Percentiles rank a stretch among this genome's conserved stretches.
Conservation (phyloP, 306 rosid species). For the Citrullus colocynthis region DNA sequence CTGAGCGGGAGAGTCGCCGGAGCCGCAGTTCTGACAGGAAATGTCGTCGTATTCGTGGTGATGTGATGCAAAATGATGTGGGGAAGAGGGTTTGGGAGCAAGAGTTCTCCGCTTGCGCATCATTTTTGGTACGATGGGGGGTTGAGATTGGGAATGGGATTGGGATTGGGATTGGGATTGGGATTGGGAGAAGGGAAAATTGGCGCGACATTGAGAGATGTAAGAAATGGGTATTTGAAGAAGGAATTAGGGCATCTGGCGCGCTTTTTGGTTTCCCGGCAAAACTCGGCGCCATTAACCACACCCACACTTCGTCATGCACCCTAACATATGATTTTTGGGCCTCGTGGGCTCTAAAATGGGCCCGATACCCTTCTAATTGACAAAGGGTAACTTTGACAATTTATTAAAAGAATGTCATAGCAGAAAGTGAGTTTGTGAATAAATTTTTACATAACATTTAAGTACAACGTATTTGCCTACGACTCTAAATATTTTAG, state of each 20-base stretch:
- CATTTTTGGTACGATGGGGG: not conserved
- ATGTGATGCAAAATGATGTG: not conserved
- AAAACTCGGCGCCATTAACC: not conserved
- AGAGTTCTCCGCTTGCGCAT: slow-evolving; percentile 36
- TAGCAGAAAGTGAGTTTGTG: too few relatives aligned
- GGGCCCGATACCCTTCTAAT: not conserved
- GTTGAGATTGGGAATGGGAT: not conserved
- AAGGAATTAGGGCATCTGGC: not conserved
- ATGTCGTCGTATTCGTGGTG: slow-evolving; percentile 12
- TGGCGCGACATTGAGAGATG: not conserved
- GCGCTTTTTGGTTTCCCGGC: not conserved
- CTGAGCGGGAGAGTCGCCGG: slow-evolving; percentile 45
- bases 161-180: not conserved
- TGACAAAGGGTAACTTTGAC: too few relatives aligned
- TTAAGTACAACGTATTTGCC: too few relatives aligned
- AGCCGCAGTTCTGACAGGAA: slow-evolving; percentile 40
- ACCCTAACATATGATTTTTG: too few relatives aligned
- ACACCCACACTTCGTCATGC: not conserved
- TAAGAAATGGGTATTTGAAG: not conserved
- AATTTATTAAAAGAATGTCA: too few relatives aligned
- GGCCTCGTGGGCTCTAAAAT: not conserved
- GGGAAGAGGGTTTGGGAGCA: slow-evolving; percentile 34
- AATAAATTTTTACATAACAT: too few relatives aligned
- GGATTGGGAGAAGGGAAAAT: not conserved
- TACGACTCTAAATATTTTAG: too few relatives aligned